Evolutionary conservation across 768 basidiomycete genomes (phyloP).

Genomic region (Exsudoporus frostii): DNA sequence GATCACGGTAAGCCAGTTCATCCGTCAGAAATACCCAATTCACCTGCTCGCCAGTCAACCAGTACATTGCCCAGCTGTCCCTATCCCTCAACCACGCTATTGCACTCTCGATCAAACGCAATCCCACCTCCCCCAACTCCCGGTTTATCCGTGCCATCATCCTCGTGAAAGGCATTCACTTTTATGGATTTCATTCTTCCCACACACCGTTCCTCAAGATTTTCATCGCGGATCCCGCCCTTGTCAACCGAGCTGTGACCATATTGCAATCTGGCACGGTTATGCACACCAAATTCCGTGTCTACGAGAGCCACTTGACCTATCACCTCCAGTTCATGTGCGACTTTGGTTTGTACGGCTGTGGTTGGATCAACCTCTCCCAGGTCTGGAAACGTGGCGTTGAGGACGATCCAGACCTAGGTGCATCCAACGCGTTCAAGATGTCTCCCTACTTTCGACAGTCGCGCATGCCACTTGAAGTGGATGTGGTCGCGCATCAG

Average conservation of each 20-base stretch:
- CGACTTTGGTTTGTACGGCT: conserved; percentile 93
- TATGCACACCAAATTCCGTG: conserved; percentile 71
- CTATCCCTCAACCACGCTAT: conserved; percentile 84
- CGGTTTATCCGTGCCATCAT: conserved; percentile 72
- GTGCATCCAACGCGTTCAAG: conserved; percentile 33
- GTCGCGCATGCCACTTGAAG: conserved; percentile 71
- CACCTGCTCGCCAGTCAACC: conserved; percentile 52
- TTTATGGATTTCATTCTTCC: conserved; percentile 89
- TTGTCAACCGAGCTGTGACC: conserved; percentile 66
- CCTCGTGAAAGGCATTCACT: conserved; percentile 90
- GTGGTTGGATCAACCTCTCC: conserved; percentile 80
- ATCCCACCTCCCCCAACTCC: conserved; percentile 55
- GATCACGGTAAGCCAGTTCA: conserved; percentile 48
- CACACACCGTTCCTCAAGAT: conserved; percentile 91
- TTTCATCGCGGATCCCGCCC: conserved; percentile 64
- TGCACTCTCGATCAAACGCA: conserved; percentile 72
- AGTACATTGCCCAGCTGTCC: conserved; percentile 65
- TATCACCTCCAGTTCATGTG: conserved; percentile 90
- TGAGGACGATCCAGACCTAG: conserved; percentile 21
- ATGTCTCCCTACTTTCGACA: conserved; percentile 61
- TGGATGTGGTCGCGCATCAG: conserved; percentile 77
- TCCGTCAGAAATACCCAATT: background rate
- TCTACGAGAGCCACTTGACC: conserved; percentile 89
- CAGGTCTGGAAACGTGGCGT: conserved; percentile 59
- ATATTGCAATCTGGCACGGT: conserved; percentile 81